A percentile compares a stretch with the other conserved stretches of the same genome.
Evolutionary conservation across 768 basidiomycete species (phyloP).

Genomic region (Boletus rubroflammeus): DNA sequence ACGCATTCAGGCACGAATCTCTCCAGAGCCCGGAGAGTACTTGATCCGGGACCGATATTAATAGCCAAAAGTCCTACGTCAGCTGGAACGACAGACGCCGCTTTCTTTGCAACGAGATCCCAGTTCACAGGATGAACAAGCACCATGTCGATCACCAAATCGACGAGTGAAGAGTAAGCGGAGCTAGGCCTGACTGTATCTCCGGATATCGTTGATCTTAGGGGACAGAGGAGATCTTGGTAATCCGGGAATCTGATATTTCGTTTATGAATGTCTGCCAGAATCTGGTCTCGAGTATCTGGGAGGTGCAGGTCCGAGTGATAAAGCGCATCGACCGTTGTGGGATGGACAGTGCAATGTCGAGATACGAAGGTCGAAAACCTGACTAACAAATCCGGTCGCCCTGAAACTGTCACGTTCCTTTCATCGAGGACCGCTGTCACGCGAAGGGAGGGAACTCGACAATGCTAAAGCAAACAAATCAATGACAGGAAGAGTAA

Average conservation of each 20-base stretch:
- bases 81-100: slow-evolving; percentile 16
- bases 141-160: slow-evolving; percentile 38
- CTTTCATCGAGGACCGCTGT: slow-evolving; percentile 48
- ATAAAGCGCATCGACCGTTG: slow-evolving; percentile 50
- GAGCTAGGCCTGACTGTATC: slow-evolving; percentile 27
- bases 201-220: slow-evolving; percentile 47
- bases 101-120: slow-evolving; percentile 39
- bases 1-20: slow-evolving; percentile 26
- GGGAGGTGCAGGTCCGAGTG: slow-evolving; percentile 36
- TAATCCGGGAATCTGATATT: slow-evolving; percentile 50
- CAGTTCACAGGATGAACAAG: slow-evolving; percentile 52
- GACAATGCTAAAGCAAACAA: slow-evolving; percentile 7
- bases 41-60: slow-evolving; percentile 48
- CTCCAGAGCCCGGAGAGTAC: slow-evolving; percentile 39
- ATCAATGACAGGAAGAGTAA: not conserved
- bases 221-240: slow-evolving; percentile 43
- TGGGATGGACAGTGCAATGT: slow-evolving; percentile 37
- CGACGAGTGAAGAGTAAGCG: slow-evolving; percentile 32
- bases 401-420: slow-evolving; percentile 56
- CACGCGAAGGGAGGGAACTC: slow-evolving; percentile 36
- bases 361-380: slow-evolving; percentile 41
- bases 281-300: slow-evolving; percentile 37
- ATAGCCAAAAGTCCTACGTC: slow-evolving; percentile 34
- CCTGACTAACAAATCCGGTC: slow-evolving; percentile 44
- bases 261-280: slow-evolving; percentile 42